Percentiles rank a stretch among this genome's conserved stretches.
These are phyloP conservation scores for Malassezia obtusa DNA, from an alignment of 1,284 basidiomycete genomes.

Conservation along the genomic window DNA sequence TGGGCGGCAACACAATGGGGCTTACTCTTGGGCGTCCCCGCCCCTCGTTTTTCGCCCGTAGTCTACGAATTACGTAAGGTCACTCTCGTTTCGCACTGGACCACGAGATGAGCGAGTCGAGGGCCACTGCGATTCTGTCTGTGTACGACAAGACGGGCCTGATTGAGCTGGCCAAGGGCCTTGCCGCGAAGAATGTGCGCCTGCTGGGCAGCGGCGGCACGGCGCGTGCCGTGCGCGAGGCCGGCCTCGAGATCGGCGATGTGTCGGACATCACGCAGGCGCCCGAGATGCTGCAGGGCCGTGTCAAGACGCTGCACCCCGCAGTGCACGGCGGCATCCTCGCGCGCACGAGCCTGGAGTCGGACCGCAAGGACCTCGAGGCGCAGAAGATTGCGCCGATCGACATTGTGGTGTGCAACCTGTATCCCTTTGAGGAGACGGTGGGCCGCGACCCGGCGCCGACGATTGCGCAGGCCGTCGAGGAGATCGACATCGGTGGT, in stretches of 20 bases:
- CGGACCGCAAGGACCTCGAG: constrained; percentile 38
- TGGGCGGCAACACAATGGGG: constrained; percentile 19
- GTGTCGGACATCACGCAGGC: constrained; percentile 96
- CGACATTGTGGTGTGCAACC: constrained; percentile 66
- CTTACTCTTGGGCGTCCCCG: constrained; percentile 21
- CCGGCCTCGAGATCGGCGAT: constrained; percentile 84
- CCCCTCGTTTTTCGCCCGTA: not conserved
- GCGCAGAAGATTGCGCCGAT: constrained; percentile 39
- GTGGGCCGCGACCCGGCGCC: constrained; percentile 72
- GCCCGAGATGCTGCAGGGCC: constrained; percentile 97
- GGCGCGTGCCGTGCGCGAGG: constrained; percentile 90
- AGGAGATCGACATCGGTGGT: constrained; percentile 98
- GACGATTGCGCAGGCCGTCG: constrained; percentile 81
- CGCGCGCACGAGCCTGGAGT: constrained; percentile 39
- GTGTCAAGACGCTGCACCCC: constrained; percentile 98
- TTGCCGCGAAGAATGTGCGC: constrained; percentile 70
- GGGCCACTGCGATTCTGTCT: constrained; percentile 65
- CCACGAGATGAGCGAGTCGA: constrained; percentile 6
- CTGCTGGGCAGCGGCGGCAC: constrained; percentile 93
- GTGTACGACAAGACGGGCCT: constrained; percentile 95
- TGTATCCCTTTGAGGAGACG: constrained; percentile 86
- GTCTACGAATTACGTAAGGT: not conserved
- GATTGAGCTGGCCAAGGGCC: constrained; percentile 74
- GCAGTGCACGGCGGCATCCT: constrained; percentile 80
- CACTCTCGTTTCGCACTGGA: not conserved